Evolutionary conservation across 768 basidiomycete genomes (phyloP), one percentile per base, ranked within the genome.

Genomic region (Mycena rebaudengoi): DNA sequence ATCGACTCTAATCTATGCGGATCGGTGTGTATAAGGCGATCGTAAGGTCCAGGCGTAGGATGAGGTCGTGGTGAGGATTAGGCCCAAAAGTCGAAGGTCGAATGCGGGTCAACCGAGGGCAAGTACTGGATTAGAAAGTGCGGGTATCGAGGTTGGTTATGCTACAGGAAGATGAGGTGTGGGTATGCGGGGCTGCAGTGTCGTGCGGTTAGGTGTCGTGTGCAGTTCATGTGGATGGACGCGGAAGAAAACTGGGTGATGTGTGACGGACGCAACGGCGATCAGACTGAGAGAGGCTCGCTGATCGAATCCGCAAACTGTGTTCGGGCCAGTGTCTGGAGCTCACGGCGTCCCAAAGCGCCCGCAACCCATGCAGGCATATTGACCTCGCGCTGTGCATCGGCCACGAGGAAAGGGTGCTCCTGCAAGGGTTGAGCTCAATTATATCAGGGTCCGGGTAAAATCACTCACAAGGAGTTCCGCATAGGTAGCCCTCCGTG

Each of bases 321-420:
- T 16, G 33, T 28, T 14, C 66, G 66, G 1, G 53, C 5, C 30
- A 51, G 62, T 25, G 62, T 43, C 44, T 68, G 66, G 29, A 64
- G 29, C 29, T 64, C 58, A 37, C 65, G 55, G 20, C 73, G 64
- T 20, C 70, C 76, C 13, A 85, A 72, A 1, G 91, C 90, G 30
- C 72, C 74, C 21, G 79, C 80, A 12, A 96, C 92, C 96, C 96
- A 98, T 12, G 80, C 86, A 30, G 81, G 83, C 94, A 98, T 95
- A 73, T 97, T 91, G 18, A 96, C 92, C 7, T 88, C 78, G 6
- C 87, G 81, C 16, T 78, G 76, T 8, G 71, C 73, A 62, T 94
- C 91, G 28, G 82, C 81, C 18, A 79, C 77, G 49, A 97, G 82
- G 84, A 94, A 97, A 0, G 92, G 90, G 74, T 96, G 94, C 55